Conservation (phyloP, 768 basidiomycete species). For the Tylopilus rubrobrunneus region DNA sequence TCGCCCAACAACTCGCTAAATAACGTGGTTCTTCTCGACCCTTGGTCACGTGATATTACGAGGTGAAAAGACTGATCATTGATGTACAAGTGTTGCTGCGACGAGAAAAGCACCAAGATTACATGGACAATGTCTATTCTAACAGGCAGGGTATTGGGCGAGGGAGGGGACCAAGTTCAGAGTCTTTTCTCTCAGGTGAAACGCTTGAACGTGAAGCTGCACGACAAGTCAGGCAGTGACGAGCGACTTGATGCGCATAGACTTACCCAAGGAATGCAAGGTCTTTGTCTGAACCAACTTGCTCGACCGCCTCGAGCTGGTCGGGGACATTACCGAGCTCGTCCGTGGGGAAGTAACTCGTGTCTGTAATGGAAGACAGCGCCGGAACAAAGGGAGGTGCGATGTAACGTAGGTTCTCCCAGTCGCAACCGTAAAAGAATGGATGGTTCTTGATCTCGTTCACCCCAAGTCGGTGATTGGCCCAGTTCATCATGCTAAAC, state of each 20-base stretch:
- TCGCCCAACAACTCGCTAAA: background rate
- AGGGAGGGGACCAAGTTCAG: background rate
- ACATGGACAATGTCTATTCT: constrained; percentile 27
- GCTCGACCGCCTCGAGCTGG: constrained; percentile 56
- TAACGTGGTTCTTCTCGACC: background rate
- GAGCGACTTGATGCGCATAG: background rate
- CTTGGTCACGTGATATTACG: constrained; percentile 17
- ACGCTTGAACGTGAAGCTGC: constrained; percentile 83
- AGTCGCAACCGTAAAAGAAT: constrained; percentile 95
- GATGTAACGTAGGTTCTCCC: constrained; percentile 86
- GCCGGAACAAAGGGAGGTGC: constrained; percentile 96
- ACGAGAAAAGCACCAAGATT: constrained; percentile 22
- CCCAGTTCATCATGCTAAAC: constrained; percentile 79
- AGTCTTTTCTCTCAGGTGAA: constrained; percentile 36
- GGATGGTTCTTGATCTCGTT: constrained; percentile 90
- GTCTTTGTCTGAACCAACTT: constrained; percentile 62
- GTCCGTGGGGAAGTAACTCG: constrained; percentile 95
- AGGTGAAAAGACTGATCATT: background rate
- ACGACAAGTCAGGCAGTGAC: constrained; percentile 1
- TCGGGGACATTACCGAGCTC: constrained; percentile 73
- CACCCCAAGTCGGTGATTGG: constrained; percentile 67
- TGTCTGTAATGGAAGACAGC: constrained; percentile 88
- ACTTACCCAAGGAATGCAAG: constrained; percentile 63
- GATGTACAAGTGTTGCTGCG: constrained; percentile 19
- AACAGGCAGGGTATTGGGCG: constrained; percentile 24